Percentiles rank a stretch among this genome's conserved stretches.
Evolutionary conservation across 2,329 filamentous ascomycete species (phyloP).

Genomic region (Pseudogymnoascus sp.): DNA sequence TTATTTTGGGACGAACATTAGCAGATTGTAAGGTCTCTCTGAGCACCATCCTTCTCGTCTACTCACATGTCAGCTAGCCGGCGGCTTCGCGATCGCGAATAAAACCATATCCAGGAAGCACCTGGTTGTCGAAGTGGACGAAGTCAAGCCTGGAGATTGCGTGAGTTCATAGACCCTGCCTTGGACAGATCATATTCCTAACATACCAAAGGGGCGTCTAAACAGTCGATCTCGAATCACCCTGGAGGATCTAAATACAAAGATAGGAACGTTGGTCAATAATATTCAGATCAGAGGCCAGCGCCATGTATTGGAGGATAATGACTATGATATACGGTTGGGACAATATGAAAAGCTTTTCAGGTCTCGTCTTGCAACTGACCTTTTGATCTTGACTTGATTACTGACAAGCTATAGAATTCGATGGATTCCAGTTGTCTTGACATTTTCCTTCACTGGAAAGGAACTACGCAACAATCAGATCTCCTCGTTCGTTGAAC

Average conservation of each 20-base stretch:
- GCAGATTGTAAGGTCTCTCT: conserved; percentile 48
- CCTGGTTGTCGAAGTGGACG: conserved; percentile 66
- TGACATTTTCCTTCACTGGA: conserved; percentile 71
- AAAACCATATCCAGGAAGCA: conserved; percentile 87
- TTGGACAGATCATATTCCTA: conserved; percentile 16
- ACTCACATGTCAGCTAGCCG: conserved; percentile 40
- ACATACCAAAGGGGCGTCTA: conserved; percentile 18
- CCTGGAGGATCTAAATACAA: conserved; percentile 75
- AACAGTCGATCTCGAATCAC: conserved; percentile 57
- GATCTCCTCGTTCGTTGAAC: conserved; percentile 53
- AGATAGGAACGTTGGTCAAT: conserved; percentile 75
- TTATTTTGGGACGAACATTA: conserved; percentile 76
- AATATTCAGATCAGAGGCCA: conserved; percentile 62
- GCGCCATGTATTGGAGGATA: conserved; percentile 48
- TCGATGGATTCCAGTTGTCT: conserved; percentile 71
- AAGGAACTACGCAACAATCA: conserved; percentile 64
- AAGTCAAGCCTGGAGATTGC: conserved; percentile 60
- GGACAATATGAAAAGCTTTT: conserved; percentile 63
- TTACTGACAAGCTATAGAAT: conserved; percentile 45
- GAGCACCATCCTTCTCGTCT: neutral
- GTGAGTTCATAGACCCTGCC: conserved; percentile 40
- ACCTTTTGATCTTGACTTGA: neutral
- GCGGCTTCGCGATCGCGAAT: conserved; percentile 64
- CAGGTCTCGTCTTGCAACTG: conserved; percentile 36
- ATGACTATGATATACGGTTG: conserved; percentile 61